Base-by-base conservation (phyloP, 306 rosid species). In the Cicer bijugum region DNA sequence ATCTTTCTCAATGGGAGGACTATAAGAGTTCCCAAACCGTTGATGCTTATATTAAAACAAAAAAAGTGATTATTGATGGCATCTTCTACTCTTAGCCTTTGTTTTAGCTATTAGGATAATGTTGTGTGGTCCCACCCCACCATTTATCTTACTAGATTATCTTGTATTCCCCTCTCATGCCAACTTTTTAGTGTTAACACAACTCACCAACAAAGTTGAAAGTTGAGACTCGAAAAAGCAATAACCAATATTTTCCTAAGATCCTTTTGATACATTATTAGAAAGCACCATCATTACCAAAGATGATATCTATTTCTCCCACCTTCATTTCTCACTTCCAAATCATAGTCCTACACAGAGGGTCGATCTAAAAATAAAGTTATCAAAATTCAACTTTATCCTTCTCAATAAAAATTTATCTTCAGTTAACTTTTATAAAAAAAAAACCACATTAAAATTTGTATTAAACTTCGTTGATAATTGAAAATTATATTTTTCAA, bases 161-260 rank as follows among this genome's bases (percentile, higher is more conserved):
- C 80, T 48, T 68, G 69, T 44, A 60, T 74, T 48, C 76, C 8
- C 16, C 72, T 63, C 71, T 62, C 69, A 39, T 57, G 69, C 64
- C 42, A 40, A 8, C 44, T 40, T 65, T 64, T 74, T 69, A 50
- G 74, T 76, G 82, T 59, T 57, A 80, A 79, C 73, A 66, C 56
- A 68, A 77, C 75, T 53, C 73, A 53, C 45, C 1, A 38, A 4
- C 51, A 69, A 64, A 70, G 81, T 50, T 47, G 81, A 69, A 81
- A 81, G 81, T 74, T 81, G 50, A 69, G 81, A 78, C 74, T 68
- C 71, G 76, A 74, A 80, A 78, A 78, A 74, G 84, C 47, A 76
- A 67, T 56, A 16, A 17, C 56, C 39, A 28, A 80, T 67, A 84
- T 68, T 67, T 83, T 56, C 61, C 35, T 17, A 50, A 43, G 73